These are phyloP conservation scores for Clarkia xantiana DNA, from an alignment of 345 rosid genomes.

Conservation along the genomic window DNA sequence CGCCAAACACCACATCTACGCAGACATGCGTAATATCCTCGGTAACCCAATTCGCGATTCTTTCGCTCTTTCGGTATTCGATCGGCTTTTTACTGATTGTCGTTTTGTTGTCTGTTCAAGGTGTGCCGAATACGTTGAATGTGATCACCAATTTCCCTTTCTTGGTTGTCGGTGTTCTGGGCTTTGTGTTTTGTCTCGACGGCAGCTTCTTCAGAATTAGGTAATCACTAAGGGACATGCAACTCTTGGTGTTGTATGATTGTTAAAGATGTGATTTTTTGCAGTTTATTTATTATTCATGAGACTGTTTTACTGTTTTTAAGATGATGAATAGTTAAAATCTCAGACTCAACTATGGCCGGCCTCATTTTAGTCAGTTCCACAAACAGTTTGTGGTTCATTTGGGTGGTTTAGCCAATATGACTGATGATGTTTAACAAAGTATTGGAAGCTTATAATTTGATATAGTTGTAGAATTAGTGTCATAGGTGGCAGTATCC, in stretches of 20 bases:
- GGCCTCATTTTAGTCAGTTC: too few species aligned
- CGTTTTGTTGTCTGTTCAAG: constrained; percentile 16
- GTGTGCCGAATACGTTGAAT: constrained; percentile 80
- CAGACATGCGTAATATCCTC: constrained; percentile 73
- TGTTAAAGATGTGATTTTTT: not conserved
- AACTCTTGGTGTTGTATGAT: not conserved
- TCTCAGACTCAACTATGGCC: too few species aligned
- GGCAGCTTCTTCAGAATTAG: constrained; percentile 55
- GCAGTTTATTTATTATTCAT: too few species aligned
- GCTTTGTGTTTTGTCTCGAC: constrained; percentile 54
- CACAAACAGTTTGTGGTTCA: too few species aligned
- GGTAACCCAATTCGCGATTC: constrained; percentile 20
- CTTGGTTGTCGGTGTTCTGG: constrained; percentile 63
- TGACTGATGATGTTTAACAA: too few species aligned
- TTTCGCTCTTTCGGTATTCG: not conserved
- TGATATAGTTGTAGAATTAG: too few species aligned
- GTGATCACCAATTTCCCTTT: constrained; percentile 81
- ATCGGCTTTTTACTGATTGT: not conserved
- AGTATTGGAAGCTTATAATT: too few species aligned
- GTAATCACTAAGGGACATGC: constrained; percentile 13
- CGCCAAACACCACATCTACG: constrained; percentile 32
- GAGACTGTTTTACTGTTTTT: too few species aligned
- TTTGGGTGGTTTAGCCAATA: too few species aligned
- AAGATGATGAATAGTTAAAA: too few species aligned
- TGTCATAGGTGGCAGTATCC: too few species aligned